phyloP scores from a whole-genome alignment of 2,329 filamentous ascomycete species.

The Tolypocladium tundrense region DNA sequence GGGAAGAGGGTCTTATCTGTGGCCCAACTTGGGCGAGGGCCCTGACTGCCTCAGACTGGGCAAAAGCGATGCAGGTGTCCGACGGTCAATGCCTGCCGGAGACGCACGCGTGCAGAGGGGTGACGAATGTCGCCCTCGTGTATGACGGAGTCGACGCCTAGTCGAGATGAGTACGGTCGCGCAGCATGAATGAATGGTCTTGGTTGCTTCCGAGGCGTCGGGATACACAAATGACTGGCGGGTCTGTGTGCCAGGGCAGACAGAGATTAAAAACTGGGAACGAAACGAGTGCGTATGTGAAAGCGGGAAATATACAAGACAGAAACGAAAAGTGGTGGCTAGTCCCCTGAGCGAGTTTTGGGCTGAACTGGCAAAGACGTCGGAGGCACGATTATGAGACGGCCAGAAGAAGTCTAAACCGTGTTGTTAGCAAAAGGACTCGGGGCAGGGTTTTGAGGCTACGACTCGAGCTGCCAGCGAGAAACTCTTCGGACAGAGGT shows the following conservation, averaged over 20 bases:
- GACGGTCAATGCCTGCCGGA: neutral
- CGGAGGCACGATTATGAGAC: neutral
- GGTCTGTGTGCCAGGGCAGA: neutral
- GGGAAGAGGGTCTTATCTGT: neutral
- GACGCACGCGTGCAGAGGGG: neutral
- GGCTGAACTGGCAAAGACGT: neutral
- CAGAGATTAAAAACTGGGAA: neutral
- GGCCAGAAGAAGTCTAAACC: neutral
- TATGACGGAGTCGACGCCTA: constrained; percentile 11
- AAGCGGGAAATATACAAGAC: neutral
- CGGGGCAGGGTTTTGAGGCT: neutral
- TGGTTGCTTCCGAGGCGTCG: constrained; percentile 7
- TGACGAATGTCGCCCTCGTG: constrained; percentile 9
- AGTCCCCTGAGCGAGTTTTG: neutral
- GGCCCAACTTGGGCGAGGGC: neutral
- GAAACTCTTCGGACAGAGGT: neutral
- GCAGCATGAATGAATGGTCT: constrained; percentile 12
- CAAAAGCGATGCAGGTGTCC: neutral
- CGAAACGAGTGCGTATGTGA: neutral
- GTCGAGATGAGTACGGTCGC: constrained; percentile 10
- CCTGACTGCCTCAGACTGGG: constrained; percentile 1
- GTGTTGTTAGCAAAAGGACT: neutral
- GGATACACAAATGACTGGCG: constrained; percentile 10
- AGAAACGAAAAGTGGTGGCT: neutral
- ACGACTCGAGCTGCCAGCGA: neutral